Percentiles rank a stretch among this genome's conserved stretches.
phyloP scores from a whole-genome alignment of 148 eudicot species.

The Dysphania ambrosioides region DNA sequence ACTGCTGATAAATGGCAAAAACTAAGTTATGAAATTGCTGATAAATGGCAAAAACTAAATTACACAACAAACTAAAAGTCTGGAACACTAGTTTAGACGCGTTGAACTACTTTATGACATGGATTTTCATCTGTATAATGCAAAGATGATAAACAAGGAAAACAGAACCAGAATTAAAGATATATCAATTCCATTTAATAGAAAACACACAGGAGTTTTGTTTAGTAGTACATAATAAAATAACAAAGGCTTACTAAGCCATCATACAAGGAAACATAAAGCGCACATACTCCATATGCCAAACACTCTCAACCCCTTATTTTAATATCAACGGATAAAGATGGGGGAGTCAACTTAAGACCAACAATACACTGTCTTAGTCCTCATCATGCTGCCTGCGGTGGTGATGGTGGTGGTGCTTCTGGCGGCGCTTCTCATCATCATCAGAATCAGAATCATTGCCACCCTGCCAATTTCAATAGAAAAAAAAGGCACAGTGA shows the following conservation, averaged over 20 bases:
- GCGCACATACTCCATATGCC: not conserved
- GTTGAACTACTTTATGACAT: not conserved
- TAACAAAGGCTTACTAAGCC: conserved; percentile 17
- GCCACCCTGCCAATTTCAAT: conserved; percentile 13
- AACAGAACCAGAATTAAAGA: not conserved
- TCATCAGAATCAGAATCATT: conserved; percentile 30
- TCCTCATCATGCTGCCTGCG: conserved; percentile 31
- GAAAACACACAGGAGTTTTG: conserved; percentile 10
- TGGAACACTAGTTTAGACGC: too few species aligned
- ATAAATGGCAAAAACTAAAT: not conserved
- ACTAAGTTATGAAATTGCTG: too few species aligned
- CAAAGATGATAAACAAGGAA: not conserved
- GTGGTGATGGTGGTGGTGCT: conserved; percentile 29
- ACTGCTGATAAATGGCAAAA: too few species aligned
- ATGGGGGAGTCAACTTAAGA: conserved; percentile 9
- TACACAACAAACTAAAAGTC: not conserved
- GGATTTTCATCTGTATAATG: not conserved
- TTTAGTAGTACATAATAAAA: not conserved
- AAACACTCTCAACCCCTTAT: conserved; percentile 22
- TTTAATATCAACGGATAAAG: not conserved
- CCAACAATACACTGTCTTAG: conserved; percentile 5
- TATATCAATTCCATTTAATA: not conserved
- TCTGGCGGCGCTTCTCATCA: conserved; percentile 23
- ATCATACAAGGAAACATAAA: conserved; percentile 6
- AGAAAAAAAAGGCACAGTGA: not conserved